Evolutionary conservation across 768 basidiomycete genomes (phyloP).

Genomic region (Suillus placidus): DNA sequence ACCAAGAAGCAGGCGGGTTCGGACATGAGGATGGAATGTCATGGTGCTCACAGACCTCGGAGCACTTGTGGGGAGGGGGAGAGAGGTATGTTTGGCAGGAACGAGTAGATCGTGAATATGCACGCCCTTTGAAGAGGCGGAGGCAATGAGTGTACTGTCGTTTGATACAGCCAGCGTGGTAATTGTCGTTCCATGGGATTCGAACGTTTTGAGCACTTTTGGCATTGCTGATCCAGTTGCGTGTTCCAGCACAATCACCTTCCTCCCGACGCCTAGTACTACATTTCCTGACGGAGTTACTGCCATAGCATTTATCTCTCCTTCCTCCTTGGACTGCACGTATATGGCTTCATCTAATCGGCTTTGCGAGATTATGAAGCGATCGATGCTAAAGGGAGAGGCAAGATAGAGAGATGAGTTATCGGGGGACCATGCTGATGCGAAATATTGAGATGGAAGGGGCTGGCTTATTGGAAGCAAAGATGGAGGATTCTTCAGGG

Average conservation of each 20-base stretch:
- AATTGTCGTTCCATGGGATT: conserved; percentile 52
- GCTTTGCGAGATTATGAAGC: conserved; percentile 53
- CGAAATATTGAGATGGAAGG: conserved; percentile 21
- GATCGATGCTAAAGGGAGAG: conserved; percentile 47
- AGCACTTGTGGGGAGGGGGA: conserved; percentile 46
- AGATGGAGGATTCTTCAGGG: conserved; percentile 47
- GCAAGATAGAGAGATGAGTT: conserved; percentile 57
- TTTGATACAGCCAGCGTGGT: conserved; percentile 60
- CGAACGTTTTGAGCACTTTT: conserved; percentile 52
- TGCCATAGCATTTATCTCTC: conserved; percentile 34
- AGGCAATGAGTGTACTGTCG: conserved; percentile 58
- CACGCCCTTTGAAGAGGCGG: conserved; percentile 52
- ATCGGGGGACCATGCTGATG: conserved; percentile 60
- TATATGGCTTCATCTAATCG: conserved; percentile 46
- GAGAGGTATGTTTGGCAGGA: conserved; percentile 49
- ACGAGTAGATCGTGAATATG: conserved; percentile 63
- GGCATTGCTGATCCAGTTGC: conserved; percentile 30
- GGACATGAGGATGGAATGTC: conserved; percentile 63
- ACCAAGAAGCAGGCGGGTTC: conserved; percentile 61
- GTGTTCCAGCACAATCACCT: conserved; percentile 55
- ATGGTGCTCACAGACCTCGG: conserved; percentile 47
- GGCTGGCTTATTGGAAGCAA: conserved; percentile 37
- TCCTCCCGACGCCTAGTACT: conserved; percentile 49
- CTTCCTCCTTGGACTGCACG: conserved; percentile 25
- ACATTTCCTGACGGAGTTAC: conserved; percentile 41